Evolutionary conservation across 768 basidiomycete genomes (phyloP).

Genomic region (Pleurotus citrinopileatus): DNA sequence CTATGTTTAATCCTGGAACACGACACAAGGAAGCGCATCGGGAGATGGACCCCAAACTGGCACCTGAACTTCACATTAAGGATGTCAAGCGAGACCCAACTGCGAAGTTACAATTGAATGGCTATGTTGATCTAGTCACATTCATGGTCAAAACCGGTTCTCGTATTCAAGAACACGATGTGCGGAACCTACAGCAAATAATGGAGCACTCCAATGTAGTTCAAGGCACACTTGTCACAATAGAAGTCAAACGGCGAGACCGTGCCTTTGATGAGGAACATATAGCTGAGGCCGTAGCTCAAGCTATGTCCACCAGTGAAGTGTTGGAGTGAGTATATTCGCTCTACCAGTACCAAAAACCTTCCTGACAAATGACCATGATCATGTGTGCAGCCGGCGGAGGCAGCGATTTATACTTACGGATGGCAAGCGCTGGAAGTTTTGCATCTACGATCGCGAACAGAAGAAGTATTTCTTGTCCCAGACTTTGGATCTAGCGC

Average conservation of each 20-base stretch:
- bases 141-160: neutral
- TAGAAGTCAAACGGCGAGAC: neutral
- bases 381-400: neutral
- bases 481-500: neutral
- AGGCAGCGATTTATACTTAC: neutral
- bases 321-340: neutral
- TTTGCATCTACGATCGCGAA: neutral
- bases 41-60: neutral
- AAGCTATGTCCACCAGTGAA: neutral
- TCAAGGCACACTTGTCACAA: neutral
- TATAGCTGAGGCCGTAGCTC: conserved; percentile 1
- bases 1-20: neutral
- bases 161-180: neutral
- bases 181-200: neutral
- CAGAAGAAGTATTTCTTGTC: neutral
- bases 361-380: neutral
- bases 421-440: neutral
- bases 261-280: neutral
- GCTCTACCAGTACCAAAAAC: neutral
- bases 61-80: neutral
- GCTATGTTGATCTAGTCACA: neutral
- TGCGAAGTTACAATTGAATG: neutral
- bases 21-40: neutral
- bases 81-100: neutral
- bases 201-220: neutral